These are phyloP conservation scores for Aspergillus persii DNA, from an alignment of 2,329 filamentous ascomycete species.

Conservation along the genomic window DNA sequence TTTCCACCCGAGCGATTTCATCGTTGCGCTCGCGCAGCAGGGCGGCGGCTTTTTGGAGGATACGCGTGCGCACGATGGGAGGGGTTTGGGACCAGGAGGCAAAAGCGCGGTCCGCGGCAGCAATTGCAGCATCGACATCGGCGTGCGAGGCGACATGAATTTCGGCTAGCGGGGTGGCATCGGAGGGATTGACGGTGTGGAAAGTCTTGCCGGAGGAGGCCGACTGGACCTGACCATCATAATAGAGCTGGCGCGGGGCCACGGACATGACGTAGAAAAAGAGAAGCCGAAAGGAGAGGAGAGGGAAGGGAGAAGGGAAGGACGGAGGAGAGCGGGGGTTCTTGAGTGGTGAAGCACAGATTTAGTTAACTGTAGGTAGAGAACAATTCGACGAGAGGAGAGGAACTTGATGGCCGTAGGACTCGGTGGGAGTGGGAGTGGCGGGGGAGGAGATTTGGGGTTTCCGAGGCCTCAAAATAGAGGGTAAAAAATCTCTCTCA, in stretches of 20 bases:
- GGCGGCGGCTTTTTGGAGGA: slow-evolving; percentile 72
- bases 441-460: not conserved
- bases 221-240: slow-evolving; percentile 67
- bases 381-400: too few relatives aligned
- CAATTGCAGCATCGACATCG: slow-evolving; percentile 70
- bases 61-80: slow-evolving; percentile 69
- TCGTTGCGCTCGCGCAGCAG: slow-evolving; percentile 76
- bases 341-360: too few relatives aligned
- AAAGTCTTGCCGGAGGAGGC: slow-evolving; percentile 63
- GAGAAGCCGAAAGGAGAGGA: slow-evolving; percentile 13
- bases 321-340: not conserved
- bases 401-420: not conserved
- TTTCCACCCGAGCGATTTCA: slow-evolving; percentile 74
- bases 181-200: slow-evolving; percentile 71
- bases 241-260: slow-evolving; percentile 65
- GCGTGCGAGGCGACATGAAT: slow-evolving; percentile 67
- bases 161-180: slow-evolving; percentile 64
- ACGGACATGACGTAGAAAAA: slow-evolving; percentile 30
- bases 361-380: not conserved
- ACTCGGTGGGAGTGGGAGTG: not conserved
- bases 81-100: slow-evolving; percentile 73
- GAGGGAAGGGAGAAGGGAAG: slow-evolving; percentile 1
- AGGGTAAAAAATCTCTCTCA: not conserved
- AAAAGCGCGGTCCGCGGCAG: slow-evolving; percentile 70
- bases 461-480: not conserved